These are phyloP conservation scores for Crithidia fasciculata DNA, from an alignment of 208 protist genomes.

Conservation along the genomic window DNA sequence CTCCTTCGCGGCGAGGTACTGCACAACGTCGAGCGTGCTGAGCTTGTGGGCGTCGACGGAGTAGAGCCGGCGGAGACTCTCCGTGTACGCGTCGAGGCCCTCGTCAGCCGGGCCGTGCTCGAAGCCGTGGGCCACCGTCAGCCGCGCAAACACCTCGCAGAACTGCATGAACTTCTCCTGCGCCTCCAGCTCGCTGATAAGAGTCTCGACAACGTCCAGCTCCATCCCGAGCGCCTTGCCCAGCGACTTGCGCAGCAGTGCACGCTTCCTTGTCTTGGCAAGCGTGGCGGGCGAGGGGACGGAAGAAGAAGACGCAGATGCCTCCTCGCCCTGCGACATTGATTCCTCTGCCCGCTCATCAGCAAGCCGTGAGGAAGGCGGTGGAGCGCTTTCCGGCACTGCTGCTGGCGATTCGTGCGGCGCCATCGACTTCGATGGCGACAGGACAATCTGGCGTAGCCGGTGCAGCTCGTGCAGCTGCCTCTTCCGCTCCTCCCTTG, in stretches of 20 bases:
- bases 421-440: background rate
- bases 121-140: slow-evolving; percentile 74
- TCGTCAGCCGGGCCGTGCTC: slow-evolving; percentile 66
- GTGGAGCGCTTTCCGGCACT: background rate
- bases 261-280: slow-evolving; percentile 26
- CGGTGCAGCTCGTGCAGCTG: slow-evolving; percentile 67
- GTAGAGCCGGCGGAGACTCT: slow-evolving; percentile 70
- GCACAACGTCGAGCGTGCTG: slow-evolving; percentile 82
- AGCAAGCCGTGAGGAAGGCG: background rate
- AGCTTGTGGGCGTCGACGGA: slow-evolving; percentile 68
- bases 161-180: slow-evolving; percentile 87
- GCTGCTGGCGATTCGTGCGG: too few species aligned
- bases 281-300: slow-evolving; percentile 15
- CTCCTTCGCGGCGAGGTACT: slow-evolving; percentile 85
- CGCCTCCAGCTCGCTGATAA: slow-evolving; percentile 67
- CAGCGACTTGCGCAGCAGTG: slow-evolving; percentile 48
- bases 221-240: slow-evolving; percentile 72
- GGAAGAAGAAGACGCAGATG: background rate
- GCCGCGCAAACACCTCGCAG: slow-evolving; percentile 84
- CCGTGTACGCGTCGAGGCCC: slow-evolving; percentile 74
- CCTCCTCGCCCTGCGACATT: background rate
- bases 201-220: slow-evolving; percentile 59
- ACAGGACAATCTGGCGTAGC: slow-evolving; percentile 31
- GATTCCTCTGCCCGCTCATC: background rate
- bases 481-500: slow-evolving; percentile 53